These are phyloP conservation scores for Chenopodium berlandieri DNA, from an alignment of 148 eudicot genomes.

Conservation along the genomic window DNA sequence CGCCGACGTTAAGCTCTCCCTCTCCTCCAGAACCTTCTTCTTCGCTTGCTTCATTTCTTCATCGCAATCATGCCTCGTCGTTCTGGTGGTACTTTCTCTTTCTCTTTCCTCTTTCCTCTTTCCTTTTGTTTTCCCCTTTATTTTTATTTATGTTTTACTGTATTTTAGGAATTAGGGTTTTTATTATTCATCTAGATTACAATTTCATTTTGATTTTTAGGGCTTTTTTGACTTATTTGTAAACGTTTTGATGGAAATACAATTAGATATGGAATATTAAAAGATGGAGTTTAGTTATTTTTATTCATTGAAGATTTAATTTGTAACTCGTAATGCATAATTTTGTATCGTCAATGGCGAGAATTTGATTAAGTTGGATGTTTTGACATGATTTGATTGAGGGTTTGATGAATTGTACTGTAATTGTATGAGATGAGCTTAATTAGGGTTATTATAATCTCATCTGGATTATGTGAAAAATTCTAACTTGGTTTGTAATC, in stretches of 20 bases:
- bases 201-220: not conserved
- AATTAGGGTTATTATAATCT: not conserved
- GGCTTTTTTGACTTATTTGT: not conserved
- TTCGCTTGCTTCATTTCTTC: constrained; percentile 21
- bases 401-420: not conserved
- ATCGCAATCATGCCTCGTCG: constrained; percentile 63
- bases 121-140: constrained; percentile 2
- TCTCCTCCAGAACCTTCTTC: constrained; percentile 9
- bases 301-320: no score
- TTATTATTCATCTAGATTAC: not conserved
- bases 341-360: not conserved
- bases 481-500: no score
- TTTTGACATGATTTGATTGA: no score
- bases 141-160: not conserved
- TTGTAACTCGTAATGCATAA: not conserved
- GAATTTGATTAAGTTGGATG: no score
- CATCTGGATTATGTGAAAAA: not conserved
- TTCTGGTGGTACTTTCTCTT: constrained; percentile 34
- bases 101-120: not conserved
- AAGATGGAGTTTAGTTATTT: no score
- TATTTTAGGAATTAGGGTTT: not conserved
- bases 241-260: not conserved
- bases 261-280: not conserved
- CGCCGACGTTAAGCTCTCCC: constrained; percentile 9
- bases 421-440: not conserved